Evolutionary conservation across 371 early-diverging fungal genomes (phyloP).

Genomic region (Mucor circinelloides): DNA sequence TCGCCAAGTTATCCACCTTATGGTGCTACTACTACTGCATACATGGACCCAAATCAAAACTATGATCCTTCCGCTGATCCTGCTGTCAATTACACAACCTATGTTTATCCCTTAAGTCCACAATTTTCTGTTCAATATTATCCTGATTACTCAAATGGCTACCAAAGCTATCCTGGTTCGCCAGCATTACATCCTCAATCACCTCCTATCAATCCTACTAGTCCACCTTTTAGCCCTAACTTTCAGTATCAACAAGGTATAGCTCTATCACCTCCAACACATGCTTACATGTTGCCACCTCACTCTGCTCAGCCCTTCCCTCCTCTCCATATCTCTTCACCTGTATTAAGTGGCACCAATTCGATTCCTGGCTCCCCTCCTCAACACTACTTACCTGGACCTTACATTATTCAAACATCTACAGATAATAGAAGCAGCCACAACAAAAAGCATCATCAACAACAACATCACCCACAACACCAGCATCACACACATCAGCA

Average conservation of each 20-base stretch:
- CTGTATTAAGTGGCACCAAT: constrained; percentile 39
- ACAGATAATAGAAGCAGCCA: constrained; percentile 15
- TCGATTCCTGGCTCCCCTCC: constrained; percentile 46
- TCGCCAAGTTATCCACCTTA: constrained; percentile 49
- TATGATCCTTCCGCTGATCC: constrained; percentile 23
- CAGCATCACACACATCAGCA: constrained; percentile 7
- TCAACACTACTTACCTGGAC: constrained; percentile 33
- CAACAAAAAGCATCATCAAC: background rate
- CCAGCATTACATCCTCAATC: constrained; percentile 42
- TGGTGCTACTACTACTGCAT: constrained; percentile 12
- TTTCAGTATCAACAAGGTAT: constrained; percentile 39
- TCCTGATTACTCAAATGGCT: constrained; percentile 38
- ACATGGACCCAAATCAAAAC: constrained; percentile 25
- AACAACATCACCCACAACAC: constrained; percentile 9
- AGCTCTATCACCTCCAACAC: constrained; percentile 42
- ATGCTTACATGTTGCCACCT: constrained; percentile 42
- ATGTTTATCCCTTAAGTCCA: constrained; percentile 51
- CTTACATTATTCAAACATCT: constrained; percentile 23
- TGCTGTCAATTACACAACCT: constrained; percentile 19
- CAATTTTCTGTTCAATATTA: constrained; percentile 53
- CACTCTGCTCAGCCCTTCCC: constrained; percentile 39
- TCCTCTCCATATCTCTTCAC: constrained; percentile 52
- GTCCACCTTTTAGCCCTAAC: constrained; percentile 43
- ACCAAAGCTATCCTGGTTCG: constrained; percentile 52
- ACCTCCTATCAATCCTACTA: constrained; percentile 37